Evolutionary conservation across 306 rosid species (phyloP).

Genomic region (Casuarina glauca): DNA sequence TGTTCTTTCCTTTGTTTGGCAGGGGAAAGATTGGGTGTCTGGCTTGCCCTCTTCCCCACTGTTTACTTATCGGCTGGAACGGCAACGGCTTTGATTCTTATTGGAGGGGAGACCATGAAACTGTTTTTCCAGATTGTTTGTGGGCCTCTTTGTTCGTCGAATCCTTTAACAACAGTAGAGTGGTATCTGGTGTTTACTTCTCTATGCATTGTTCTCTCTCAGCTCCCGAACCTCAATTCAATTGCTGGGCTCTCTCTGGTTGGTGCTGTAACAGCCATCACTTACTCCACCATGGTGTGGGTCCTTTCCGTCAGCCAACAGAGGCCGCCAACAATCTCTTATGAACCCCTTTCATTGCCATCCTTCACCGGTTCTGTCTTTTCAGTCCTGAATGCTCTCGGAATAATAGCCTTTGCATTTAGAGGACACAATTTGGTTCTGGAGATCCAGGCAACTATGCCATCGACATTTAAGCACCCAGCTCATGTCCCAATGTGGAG

Average conservation of each 20-base stretch:
- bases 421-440: slow-evolving; percentile 90
- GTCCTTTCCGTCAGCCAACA: slow-evolving; percentile 87
- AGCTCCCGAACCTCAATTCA: slow-evolving; percentile 97
- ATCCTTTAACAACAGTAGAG: slow-evolving; percentile 92
- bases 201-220: slow-evolving; percentile 87
- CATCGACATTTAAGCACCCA: slow-evolving; percentile 96
- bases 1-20: slow-evolving; percentile 21
- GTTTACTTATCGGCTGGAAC: slow-evolving; percentile 98
- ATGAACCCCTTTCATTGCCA: slow-evolving; percentile 64
- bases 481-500: slow-evolving; percentile 99
- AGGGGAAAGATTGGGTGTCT: slow-evolving; percentile 96
- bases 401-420: slow-evolving; percentile 93
- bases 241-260: slow-evolving; percentile 95
- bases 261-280: slow-evolving; percentile 97
- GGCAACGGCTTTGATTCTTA: slow-evolving; percentile 93
- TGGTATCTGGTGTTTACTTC: slow-evolving; percentile 98
- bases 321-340: slow-evolving; percentile 85
- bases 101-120: slow-evolving; percentile 99
- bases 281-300: slow-evolving; percentile 98
- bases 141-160: slow-evolving; percentile 83
- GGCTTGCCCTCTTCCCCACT: slow-evolving; percentile 98
- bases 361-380: slow-evolving; percentile 64
- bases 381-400: slow-evolving; percentile 86
- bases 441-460: slow-evolving; percentile 99
- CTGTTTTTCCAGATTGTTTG: slow-evolving; percentile 93